These are phyloP conservation scores for Neurospora sp. DNA, from an alignment of 2,329 filamentous ascomycete genomes.

Conservation along the genomic window DNA sequence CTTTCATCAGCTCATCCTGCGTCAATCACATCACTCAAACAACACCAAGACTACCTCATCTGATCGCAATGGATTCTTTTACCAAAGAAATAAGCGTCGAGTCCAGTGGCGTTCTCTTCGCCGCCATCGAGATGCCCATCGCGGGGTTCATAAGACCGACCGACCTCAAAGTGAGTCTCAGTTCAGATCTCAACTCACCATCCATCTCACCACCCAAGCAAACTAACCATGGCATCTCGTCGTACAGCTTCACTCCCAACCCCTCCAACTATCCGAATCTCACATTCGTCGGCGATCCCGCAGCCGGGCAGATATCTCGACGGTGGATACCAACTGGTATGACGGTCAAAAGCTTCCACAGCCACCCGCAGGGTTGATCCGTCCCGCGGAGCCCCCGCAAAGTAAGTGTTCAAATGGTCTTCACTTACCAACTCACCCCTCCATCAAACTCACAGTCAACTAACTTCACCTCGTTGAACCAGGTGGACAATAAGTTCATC, in stretches of 20 bases:
- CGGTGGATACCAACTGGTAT: not conserved
- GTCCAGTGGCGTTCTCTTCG: not conserved
- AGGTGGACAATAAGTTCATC: not conserved
- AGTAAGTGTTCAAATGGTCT: not conserved
- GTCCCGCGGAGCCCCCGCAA: not conserved
- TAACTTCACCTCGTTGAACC: accelerated
- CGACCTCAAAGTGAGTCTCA: not conserved
- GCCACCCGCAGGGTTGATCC: not conserved
- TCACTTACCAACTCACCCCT: not conserved
- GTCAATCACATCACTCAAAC: not conserved
- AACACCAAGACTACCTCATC: not conserved
- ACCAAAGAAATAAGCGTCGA: not conserved
- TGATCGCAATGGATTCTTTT: not conserved
- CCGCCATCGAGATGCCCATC: not conserved
- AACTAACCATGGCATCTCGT: not conserved
- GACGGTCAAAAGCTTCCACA: too few species aligned
- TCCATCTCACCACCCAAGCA: not conserved
- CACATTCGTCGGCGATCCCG: not conserved
- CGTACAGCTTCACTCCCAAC: not conserved
- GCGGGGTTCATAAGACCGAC: not conserved
- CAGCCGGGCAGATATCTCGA: not conserved
- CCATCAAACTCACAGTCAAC: not conserved
- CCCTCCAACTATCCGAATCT: not conserved
- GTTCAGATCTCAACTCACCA: not conserved
- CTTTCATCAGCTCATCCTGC: too few species aligned